phyloP scores from a whole-genome alignment of 352 stramenopile genomes.

The Phytopythium kandeliae region DNA sequence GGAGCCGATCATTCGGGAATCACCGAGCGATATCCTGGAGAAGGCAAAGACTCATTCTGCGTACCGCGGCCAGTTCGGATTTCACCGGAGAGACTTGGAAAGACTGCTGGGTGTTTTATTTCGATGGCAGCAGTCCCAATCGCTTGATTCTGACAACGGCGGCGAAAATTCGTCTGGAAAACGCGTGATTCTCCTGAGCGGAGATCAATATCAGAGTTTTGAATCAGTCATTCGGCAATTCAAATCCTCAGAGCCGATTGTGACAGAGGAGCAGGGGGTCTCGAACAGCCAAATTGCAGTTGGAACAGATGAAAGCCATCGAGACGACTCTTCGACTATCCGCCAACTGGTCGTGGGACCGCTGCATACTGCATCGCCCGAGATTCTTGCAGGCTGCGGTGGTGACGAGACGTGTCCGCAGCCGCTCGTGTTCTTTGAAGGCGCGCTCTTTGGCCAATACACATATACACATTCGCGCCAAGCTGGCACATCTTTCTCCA shows the following conservation, averaged over 20 bases:
- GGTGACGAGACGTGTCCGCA: not conserved
- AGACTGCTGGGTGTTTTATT: constrained; percentile 32
- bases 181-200: constrained; percentile 32
- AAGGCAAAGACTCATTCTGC: constrained; percentile 26
- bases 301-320: not conserved
- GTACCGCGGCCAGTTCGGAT: constrained; percentile 33
- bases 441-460: constrained; percentile 23
- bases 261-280: not conserved
- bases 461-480: constrained; percentile 19
- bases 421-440: constrained; percentile 11
- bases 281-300: no score
- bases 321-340: constrained; percentile 9
- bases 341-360: constrained; percentile 26
- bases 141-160: no score
- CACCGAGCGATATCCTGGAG: constrained; percentile 34
- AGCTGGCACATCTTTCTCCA: not conserved
- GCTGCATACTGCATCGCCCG: not conserved
- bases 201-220: constrained; percentile 25
- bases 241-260: constrained; percentile 2
- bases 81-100: constrained; percentile 33
- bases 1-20: constrained; percentile 40
- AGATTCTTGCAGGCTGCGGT: not conserved
- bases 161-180: not conserved
- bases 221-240: constrained; percentile 31
- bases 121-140: constrained; percentile 23